Base-by-base conservation (phyloP, 768 basidiomycete species). In the Antrodiella citrinella region DNA sequence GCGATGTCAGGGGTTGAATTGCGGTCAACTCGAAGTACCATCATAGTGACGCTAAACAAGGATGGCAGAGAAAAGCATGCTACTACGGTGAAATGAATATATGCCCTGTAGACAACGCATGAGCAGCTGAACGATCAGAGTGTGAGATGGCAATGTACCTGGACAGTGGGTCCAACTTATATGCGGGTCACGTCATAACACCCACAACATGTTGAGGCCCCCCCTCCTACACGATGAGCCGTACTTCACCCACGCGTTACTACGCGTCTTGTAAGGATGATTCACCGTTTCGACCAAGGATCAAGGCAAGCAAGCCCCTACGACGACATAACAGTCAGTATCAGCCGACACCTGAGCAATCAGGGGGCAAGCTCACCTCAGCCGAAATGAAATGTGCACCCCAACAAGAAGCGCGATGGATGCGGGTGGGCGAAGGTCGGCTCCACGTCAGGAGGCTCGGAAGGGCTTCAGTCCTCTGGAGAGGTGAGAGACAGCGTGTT, bases 371-470 rank as follows among this genome's bases (percentile, higher is more conserved):
- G 44, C 57, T 50, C 30, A 72, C 81, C 80, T 73, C 63, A 65
- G 67, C 67, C 65, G 82, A 84, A 69, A 72, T 69, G 69, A 66
- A 35, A 63, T 80, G 69, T 65, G 66, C 79, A 78, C 66, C 78
- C 76, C 69, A 68, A 73, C 71, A 74, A 74, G 73, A 84, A 83
- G 79, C 82, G 81, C 80, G 82, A 83, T 82, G 62, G 77, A 80
- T 65, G 77, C 81, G 73, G 76, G 65, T 69, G 74, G 70, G 72
- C 69, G 69, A 65, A 69, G 72, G 69, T 68, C 68, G 72, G 70
- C 69, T 69, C 62, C 58, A 75, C 73, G 74, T 65, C 73, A 71
- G 68, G 63, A 78, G 76, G 76, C 44, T 51, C 41, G 55, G 50
- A 35, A 53, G 47, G 47, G 44, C 15, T 9, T 19, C 41, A 18